Base-by-base conservation (phyloP, 176 grass and related monocot genomes). In the Musa troglodytarum region DNA sequence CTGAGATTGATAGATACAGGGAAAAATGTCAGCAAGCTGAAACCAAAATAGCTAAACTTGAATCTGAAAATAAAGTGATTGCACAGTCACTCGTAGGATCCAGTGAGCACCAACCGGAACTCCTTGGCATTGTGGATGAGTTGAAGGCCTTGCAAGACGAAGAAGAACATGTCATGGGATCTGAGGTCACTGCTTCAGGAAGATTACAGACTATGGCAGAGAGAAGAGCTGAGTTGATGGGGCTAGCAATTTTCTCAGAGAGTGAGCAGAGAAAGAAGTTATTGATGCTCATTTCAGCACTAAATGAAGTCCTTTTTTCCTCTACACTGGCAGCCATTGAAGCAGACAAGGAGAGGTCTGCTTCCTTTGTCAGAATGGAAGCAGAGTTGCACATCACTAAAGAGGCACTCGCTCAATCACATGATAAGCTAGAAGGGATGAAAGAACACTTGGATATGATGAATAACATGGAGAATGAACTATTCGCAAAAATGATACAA, bases 341-440 rank as follows among this genome's bases (percentile, higher is more conserved):
- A 21, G 85, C 80, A 10, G 85, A 91, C 72, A 79, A 82, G 69
- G 82, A 91, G 76, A 71, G 82, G 51, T 87, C 76, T 0, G 82
- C 78, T 21, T 85, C 84, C 73, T 87, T 80, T 9, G 79, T 79
- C 72, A 76, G 79, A 77, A 68, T 66, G 17, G 75, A 74, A 54
- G 54, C 81, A 0, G 69, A 78, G 68, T n/a, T 91, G 11, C 16
- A 85, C 25, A 65, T 26, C 12, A 20, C 63, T 29, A 65, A 26
- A 28, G 63, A 26, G 12, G 63, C 20, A 26, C 23, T 28, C 29
- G 2, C 21, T 29, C 9, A 49, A 1, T 59, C 76, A 0, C 75
- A 77, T 22, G 62, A 2, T 63, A 79, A 85, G 11, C 11, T 54
- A 8, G 72, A 81, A 76, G 59, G 54, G 53, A 43, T 84, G 28